Percentiles rank a stretch among this genome's conserved stretches.
phyloP scores from a whole-genome alignment of 495 filamentous ascomycete genomes.

The Penicillium antarcticum region DNA sequence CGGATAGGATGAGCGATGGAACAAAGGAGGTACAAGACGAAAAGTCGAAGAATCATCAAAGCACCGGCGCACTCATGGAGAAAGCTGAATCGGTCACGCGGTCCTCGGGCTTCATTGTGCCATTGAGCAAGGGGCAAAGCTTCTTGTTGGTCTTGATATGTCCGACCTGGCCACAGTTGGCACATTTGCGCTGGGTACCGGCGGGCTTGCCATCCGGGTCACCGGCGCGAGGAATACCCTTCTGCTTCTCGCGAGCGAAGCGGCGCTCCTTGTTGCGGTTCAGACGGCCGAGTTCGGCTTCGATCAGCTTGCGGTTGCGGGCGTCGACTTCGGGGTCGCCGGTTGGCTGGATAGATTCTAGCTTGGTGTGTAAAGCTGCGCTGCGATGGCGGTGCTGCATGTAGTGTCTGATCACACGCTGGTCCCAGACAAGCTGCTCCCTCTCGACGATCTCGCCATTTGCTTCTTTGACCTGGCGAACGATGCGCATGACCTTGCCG shows the following conservation, averaged over 20 bases:
- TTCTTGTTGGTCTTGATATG: constrained; percentile 99
- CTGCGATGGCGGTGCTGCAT: constrained; percentile 47
- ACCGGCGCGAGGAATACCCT: constrained; percentile 51
- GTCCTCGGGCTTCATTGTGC: constrained; percentile 72
- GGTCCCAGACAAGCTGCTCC: constrained; percentile 65
- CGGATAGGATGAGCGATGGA: background rate
- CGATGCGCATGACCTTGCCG: constrained; percentile 74
- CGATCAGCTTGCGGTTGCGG: constrained; percentile 58
- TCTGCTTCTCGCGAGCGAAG: constrained; percentile 86
- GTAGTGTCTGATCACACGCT: constrained; percentile 69
- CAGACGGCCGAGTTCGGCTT: constrained; percentile 75
- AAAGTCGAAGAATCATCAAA: constrained; percentile 13
- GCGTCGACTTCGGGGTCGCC: constrained; percentile 70
- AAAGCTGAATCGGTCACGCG: constrained; percentile 51
- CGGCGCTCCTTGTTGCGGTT: constrained; percentile 88
- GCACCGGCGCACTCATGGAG: constrained; percentile 47
- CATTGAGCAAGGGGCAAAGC: constrained; percentile 91
- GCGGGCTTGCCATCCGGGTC: constrained; percentile 49
- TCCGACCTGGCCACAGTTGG: constrained; percentile 91
- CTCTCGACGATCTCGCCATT: constrained; percentile 59
- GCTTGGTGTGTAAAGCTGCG: constrained; percentile 66
- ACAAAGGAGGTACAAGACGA: background rate
- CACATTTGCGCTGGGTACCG: constrained; percentile 87
- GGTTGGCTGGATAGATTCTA: constrained; percentile 64
- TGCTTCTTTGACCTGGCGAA: constrained; percentile 57